Evolutionary conservation across 2,329 filamentous ascomycete species (phyloP).

Genomic region (Gyromitra esculenta): DNA sequence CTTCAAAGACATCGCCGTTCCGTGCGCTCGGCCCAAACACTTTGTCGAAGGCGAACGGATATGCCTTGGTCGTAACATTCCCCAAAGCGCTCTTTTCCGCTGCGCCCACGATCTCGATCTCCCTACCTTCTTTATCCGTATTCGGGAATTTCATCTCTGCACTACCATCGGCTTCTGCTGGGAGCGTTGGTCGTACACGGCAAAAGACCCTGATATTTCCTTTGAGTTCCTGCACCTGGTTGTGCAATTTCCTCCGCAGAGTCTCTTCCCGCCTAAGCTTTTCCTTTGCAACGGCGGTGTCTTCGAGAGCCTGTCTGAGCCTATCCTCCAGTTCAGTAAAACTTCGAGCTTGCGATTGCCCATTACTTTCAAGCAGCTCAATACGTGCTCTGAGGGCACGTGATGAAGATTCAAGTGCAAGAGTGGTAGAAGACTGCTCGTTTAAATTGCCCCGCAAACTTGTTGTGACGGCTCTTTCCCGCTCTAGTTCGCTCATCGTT

Average conservation of each 20-base stretch:
- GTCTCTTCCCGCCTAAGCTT: constrained; percentile 93
- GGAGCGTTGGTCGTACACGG: constrained; percentile 81
- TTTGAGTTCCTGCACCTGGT: constrained; percentile 96
- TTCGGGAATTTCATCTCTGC: constrained; percentile 85
- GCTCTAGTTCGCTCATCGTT: constrained; percentile 64
- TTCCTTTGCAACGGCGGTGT: constrained; percentile 75
- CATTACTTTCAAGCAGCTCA: constrained; percentile 88
- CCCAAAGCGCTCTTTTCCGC: constrained; percentile 85
- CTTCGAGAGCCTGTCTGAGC: constrained; percentile 78
- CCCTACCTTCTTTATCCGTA: constrained; percentile 79
- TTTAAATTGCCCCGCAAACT: constrained; percentile 69
- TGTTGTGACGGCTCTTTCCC: constrained; percentile 71
- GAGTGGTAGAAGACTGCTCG: constrained; percentile 70
- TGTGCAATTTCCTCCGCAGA: constrained; percentile 88
- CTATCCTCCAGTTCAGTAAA: constrained; percentile 83
- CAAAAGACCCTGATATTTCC: constrained; percentile 99
- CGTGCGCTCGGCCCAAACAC: constrained; percentile 82
- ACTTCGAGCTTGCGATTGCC: constrained; percentile 85
- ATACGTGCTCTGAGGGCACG: constrained; percentile 82
- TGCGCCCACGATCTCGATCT: constrained; percentile 83
- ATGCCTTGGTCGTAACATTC: constrained; percentile 77
- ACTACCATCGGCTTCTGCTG: constrained; percentile 69
- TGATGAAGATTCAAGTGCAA: constrained; percentile 77
- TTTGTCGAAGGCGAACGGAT: constrained; percentile 90
- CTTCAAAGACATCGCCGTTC: constrained; percentile 90